Conservation (phyloP, 2,329 filamentous ascomycete genomes). For the Hortaea werneckii region DNA sequence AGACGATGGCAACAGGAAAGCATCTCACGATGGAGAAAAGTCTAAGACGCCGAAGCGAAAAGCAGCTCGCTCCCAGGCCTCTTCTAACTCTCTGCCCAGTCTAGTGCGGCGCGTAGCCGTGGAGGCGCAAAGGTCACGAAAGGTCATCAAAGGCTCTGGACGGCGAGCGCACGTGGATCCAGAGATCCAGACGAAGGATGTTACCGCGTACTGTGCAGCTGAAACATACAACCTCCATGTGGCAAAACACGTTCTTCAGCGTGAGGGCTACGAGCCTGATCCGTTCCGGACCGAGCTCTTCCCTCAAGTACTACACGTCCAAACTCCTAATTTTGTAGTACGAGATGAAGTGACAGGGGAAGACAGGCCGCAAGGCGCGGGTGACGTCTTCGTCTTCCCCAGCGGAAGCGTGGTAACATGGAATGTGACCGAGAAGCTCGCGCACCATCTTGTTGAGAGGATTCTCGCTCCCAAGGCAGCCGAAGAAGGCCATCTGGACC, state of each 20-base stretch:
- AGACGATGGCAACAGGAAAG: background rate
- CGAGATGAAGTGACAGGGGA: conserved; percentile 36
- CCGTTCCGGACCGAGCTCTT: conserved; percentile 52
- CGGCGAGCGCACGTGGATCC: conserved; percentile 36
- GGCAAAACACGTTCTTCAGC: conserved; percentile 47
- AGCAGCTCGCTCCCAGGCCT: conserved; percentile 41
- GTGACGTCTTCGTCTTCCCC: conserved; percentile 91
- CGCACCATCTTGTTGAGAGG: conserved; percentile 57
- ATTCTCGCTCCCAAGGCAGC: conserved; percentile 63
- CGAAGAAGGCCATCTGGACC: conserved; percentile 58
- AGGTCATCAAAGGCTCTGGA: conserved; percentile 40
- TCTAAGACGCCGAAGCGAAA: conserved; percentile 7
- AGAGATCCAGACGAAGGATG: conserved; percentile 37
- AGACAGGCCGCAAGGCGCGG: conserved; percentile 29
- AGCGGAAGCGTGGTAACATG: conserved; percentile 90
- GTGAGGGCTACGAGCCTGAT: conserved; percentile 51
- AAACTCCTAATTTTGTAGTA: conserved; percentile 30
- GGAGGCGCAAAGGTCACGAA: conserved; percentile 60
- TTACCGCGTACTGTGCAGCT: conserved; percentile 58
- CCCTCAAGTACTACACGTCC: conserved; percentile 55
- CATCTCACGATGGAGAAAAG: conserved; percentile 9
- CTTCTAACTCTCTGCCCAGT: conserved; percentile 68
- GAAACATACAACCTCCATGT: conserved; percentile 53
- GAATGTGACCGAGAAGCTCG: conserved; percentile 72
- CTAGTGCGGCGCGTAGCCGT: conserved; percentile 78